Evolutionary conservation across 108 stramenopile species (phyloP).

Genomic region (Pseudonitzschia multistriata): DNA sequence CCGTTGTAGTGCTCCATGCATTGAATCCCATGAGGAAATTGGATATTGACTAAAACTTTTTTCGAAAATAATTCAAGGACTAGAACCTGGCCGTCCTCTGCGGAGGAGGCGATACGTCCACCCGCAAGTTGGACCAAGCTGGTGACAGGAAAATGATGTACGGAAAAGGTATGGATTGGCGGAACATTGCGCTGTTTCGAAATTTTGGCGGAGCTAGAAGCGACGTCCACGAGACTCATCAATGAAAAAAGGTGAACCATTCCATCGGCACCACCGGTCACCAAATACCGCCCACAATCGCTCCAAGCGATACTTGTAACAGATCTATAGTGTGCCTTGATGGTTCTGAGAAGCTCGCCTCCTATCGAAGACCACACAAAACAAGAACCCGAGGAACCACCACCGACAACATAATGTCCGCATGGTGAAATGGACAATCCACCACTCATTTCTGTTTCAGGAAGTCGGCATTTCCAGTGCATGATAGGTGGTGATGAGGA

Average conservation of each 20-base stretch:
- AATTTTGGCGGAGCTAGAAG: not conserved
- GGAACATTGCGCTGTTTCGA: conserved; percentile 24
- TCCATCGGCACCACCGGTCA: conserved; percentile 83
- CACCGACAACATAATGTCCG: conserved; percentile 66
- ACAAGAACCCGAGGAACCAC: conserved; percentile 55
- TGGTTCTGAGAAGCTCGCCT: conserved; percentile 55
- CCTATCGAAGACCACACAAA: conserved; percentile 63
- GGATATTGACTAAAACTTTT: conserved; percentile 56
- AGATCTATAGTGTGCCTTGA: conserved; percentile 78
- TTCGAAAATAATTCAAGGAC: conserved; percentile 64
- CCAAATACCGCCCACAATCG: conserved; percentile 62
- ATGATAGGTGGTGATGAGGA: conserved; percentile 42
- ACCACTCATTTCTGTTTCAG: conserved; percentile 57
- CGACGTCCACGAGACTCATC: conserved; percentile 49
- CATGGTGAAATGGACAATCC: conserved; percentile 54
- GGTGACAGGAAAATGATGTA: conserved; percentile 68
- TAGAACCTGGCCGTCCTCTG: conserved; percentile 61
- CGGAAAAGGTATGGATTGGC: conserved; percentile 66
- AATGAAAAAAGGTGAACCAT: conserved; percentile 74
- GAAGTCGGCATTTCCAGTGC: conserved; percentile 72
- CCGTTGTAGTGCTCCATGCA: conserved; percentile 35
- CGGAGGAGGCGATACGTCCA: conserved; percentile 57
- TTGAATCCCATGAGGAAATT: conserved; percentile 53
- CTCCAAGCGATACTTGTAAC: conserved; percentile 54
- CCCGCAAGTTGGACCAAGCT: conserved; percentile 38